Conservation (phyloP, 1,284 basidiomycete genomes). For the Pseudomicrostroma phylloplanum region DNA sequence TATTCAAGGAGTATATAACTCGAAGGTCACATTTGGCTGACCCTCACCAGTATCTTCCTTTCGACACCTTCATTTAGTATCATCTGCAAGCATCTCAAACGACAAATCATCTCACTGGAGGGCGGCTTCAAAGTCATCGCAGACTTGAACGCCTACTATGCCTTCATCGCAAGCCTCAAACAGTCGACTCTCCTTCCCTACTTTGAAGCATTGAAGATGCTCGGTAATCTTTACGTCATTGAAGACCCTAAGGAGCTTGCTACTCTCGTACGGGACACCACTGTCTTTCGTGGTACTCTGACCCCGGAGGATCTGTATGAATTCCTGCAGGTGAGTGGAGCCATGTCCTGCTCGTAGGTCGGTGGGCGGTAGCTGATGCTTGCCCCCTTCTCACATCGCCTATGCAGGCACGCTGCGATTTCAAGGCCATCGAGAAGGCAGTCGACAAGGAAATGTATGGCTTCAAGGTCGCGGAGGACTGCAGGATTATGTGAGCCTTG, state of each 20-base stretch:
- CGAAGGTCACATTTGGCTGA: background rate
- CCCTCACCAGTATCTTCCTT: background rate
- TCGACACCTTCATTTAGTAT: slow-evolving; percentile 58
- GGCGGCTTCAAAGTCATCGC: slow-evolving; percentile 95
- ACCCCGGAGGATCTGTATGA: slow-evolving; percentile 67
- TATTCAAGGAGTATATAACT: background rate
- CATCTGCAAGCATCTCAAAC: slow-evolving; percentile 89
- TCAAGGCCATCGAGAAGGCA: slow-evolving; percentile 40
- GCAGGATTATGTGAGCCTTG: slow-evolving; percentile 20
- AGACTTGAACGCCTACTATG: slow-evolving; percentile 85
- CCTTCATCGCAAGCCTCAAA: slow-evolving; percentile 62
- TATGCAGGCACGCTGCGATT: slow-evolving; percentile 33
- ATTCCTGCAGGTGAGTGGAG: slow-evolving; percentile 18
- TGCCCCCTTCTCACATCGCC: background rate
- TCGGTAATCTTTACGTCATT: slow-evolving; percentile 84
- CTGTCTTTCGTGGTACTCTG: slow-evolving; percentile 76
- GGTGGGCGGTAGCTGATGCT: background rate
- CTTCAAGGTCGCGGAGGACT: slow-evolving; percentile 46
- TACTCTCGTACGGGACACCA: slow-evolving; percentile 87
- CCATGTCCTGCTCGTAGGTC: background rate
- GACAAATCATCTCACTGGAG: slow-evolving; percentile 84
- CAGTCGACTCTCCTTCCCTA: slow-evolving; percentile 67
- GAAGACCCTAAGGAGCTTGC: slow-evolving; percentile 70
- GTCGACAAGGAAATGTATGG: slow-evolving; percentile 50
- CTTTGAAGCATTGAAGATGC: slow-evolving; percentile 89